Base-by-base conservation (phyloP, 1,139 yeast species). In the Geotrichum bryndzae region DNA sequence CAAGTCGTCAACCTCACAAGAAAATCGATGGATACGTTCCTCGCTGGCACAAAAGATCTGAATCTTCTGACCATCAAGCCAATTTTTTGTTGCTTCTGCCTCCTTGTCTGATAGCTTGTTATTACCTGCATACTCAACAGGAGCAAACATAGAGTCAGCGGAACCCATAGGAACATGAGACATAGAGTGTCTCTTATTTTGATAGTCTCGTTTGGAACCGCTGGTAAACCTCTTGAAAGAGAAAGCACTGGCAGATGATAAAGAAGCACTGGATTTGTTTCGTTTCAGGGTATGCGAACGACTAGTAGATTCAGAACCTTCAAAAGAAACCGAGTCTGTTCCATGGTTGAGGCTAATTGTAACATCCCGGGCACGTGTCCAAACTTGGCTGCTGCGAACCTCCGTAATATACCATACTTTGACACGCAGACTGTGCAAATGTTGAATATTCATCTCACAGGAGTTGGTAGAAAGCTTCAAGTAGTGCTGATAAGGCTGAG, bases 41-140 rank as follows among this genome's bases (percentile, higher is more conserved):
- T 75, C 78, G 13, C 76, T 75, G 6, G 68, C 68, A 55, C 77
- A 72, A 53, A 75, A 68, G 60, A 73, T 74, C 58, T 73, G 76
- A 41, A 73, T 71, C 8, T 70, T 67, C 61, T 72, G 72, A 7
- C 72, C 72, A 23, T 70, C 67, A 55, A 75, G 66, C 73, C 73
- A 75, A 45, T 68, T 66, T 41, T 65, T 64, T 5, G 76, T 74
- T 0, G 70, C 66, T 22, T 73, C 76, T 3, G 75, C 70, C 56
- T 75, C 78, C 33, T 72, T 68, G 63, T 75, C 78, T 10, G 73
- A 69, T n/a, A 75, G 71, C 62, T 75, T 75, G 56, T 67, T 65
- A 18, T 66, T 69, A 3, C 73, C 73, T 1, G 70, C 74, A 46
- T 67, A 65, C 53, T 71, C 74, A 33, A 67, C 68, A 10, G 72